Percentiles rank a stretch among this genome's conserved stretches.
These are phyloP conservation scores for Trichophyton simii DNA, from an alignment of 2,329 filamentous ascomycete genomes.

Conservation along the genomic window DNA sequence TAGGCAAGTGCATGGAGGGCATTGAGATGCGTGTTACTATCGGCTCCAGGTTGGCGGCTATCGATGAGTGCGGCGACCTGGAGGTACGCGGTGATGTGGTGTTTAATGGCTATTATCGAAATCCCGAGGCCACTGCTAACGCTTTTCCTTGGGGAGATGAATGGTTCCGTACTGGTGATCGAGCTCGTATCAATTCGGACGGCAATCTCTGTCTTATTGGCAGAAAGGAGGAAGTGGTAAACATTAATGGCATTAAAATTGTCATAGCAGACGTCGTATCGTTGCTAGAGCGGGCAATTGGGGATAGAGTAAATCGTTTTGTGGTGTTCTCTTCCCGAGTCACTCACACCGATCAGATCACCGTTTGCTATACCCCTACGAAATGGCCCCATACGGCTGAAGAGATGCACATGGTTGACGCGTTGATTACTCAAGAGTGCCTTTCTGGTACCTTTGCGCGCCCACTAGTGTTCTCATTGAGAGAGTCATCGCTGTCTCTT, in stretches of 20 bases:
- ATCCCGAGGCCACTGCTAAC: slow-evolving; percentile 11
- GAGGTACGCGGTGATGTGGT: slow-evolving; percentile 25
- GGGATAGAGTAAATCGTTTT: slow-evolving; percentile 10
- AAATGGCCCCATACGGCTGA: slow-evolving; percentile 17
- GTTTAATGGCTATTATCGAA: slow-evolving; percentile 16
- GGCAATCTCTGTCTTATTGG: slow-evolving; percentile 31
- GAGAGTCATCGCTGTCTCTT: slow-evolving; percentile 1
- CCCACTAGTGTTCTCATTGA: slow-evolving; percentile 20
- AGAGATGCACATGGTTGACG: slow-evolving; percentile 9
- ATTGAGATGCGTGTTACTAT: slow-evolving; percentile 19
- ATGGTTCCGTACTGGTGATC: slow-evolving; percentile 18
- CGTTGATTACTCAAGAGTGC: background rate
- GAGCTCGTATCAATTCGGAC: slow-evolving; percentile 20
- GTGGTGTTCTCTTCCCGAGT: slow-evolving; percentile 31
- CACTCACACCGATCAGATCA: slow-evolving; percentile 28
- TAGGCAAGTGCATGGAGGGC: slow-evolving; percentile 22
- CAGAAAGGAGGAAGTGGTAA: slow-evolving; percentile 34
- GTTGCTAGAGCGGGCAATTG: slow-evolving; percentile 25
- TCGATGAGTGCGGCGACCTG: slow-evolving; percentile 21
- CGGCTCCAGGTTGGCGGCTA: slow-evolving; percentile 15
- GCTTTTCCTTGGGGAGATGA: slow-evolving; percentile 15
- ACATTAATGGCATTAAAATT: slow-evolving; percentile 38
- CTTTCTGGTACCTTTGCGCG: background rate
- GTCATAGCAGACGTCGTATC: slow-evolving; percentile 28
- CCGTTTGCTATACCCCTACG: slow-evolving; percentile 29